Base-by-base conservation (phyloP, 768 basidiomycete species). In the Paxillus involutus region DNA sequence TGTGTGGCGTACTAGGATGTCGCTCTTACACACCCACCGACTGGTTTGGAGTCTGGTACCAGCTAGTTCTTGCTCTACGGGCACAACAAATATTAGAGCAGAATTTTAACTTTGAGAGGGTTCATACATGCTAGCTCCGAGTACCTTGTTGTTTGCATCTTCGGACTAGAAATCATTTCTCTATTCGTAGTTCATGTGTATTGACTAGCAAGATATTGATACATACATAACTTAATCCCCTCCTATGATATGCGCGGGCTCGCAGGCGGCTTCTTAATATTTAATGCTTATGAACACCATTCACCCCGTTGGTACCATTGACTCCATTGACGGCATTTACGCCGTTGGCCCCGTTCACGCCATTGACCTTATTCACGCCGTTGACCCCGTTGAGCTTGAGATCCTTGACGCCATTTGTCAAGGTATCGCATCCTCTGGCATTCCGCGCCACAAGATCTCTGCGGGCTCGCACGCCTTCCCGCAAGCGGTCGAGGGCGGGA, bases 401-500 rank as follows among this genome's bases (percentile, higher is more conserved):
- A 44, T 47, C 60, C n/a, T 52, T 54, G 52, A 59, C 16, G 30
- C 54, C 47, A 10, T 40, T 51, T 16, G 51, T 29, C 42, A 40
- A 10, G 7, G 35, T 13, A 19, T 56, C 53, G 24, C 24, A 6
- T 43, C 61, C 63, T 32, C 51, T 58, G 2, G 69, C 53, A 16
- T 58, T 59, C 55, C 66, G 73, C 44, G 73, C 74, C 19, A 84
- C 68, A 33, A 77, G 70, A 44, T 75, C 76, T 62, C 89, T 75
- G 52, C 96, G 85, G 33, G 85, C 89, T 49, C 81, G 85, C 5
- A 98, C 94, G 49, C 89, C 97, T 63, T 86, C 81, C n/a, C 96
- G 83, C 17, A 99, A 80, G 46, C 88, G 83, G 46, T 98, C 86
- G 47, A 99, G 78, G 1, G 84, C 77, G 2, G 86, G 85, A 6